Evolutionary conservation across 441 rosid genomes (phyloP).

Genomic region (Jatropha multifida): DNA sequence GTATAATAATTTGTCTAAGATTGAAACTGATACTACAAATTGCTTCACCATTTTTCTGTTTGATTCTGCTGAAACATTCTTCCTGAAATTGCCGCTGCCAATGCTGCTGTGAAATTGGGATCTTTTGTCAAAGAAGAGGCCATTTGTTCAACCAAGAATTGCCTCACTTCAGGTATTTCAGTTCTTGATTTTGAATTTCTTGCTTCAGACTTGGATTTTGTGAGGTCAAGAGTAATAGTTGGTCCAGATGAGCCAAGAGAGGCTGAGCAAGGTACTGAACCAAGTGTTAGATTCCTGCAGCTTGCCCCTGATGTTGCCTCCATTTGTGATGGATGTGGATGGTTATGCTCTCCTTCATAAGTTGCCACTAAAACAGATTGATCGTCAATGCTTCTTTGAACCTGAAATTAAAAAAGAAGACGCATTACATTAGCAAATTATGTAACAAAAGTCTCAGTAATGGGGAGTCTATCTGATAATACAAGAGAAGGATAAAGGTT

Average conservation of each 20-base stretch:
- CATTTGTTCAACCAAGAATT: slow-evolving; percentile 91
- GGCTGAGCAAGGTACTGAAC: slow-evolving; percentile 44
- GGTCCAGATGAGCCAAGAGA: slow-evolving; percentile 44
- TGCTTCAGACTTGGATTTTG: slow-evolving; percentile 49
- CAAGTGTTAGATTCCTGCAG: slow-evolving; percentile 32
- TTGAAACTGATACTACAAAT: background rate
- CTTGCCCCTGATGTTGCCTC: slow-evolving; percentile 52
- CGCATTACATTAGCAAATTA: background rate
- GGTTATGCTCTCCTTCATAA: slow-evolving; percentile 98
- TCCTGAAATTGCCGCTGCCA: slow-evolving; percentile 91
- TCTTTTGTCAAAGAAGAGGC: slow-evolving; percentile 90
- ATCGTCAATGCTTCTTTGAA: slow-evolving; percentile 89
- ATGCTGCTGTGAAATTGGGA: slow-evolving; percentile 92
- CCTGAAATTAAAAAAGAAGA: slow-evolving; percentile 33
- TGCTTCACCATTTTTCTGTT: slow-evolving; percentile 30
- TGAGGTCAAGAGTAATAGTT: slow-evolving; percentile 48
- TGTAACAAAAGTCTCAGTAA: too few relatives aligned
- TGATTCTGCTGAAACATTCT: slow-evolving; percentile 51
- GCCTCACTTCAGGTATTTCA: slow-evolving; percentile 53
- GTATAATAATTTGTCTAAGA: background rate
- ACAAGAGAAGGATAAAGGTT: too few relatives aligned
- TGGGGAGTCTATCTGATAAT: too few relatives aligned
- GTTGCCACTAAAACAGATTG: slow-evolving; percentile 88
- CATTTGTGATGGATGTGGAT: slow-evolving; percentile 65
- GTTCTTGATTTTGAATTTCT: slow-evolving; percentile 34